These are phyloP conservation scores for Haplosporangium sp. DNA, from an alignment of 371 early-diverging fungal species.

Conservation along the genomic window DNA sequence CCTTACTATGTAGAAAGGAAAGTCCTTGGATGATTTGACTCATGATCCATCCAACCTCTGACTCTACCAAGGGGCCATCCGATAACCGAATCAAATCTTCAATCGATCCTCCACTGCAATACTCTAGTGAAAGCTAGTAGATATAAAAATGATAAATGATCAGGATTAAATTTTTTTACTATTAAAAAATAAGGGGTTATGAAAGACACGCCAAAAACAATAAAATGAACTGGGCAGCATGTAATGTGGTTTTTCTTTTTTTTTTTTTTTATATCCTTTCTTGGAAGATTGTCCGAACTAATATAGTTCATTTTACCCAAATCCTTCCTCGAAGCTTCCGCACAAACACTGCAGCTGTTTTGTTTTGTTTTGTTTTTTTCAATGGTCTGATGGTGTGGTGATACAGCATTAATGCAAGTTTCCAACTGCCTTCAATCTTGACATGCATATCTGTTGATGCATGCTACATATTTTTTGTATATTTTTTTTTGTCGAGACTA, in stretches of 20 bases:
- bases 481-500: neutral
- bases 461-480: neutral
- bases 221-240: neutral
- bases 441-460: neutral
- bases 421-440: neutral
- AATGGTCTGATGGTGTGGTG: neutral
- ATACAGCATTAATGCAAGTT: neutral
- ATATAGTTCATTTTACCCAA: neutral
- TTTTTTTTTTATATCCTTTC: neutral
- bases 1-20: slow-evolving; percentile 75
- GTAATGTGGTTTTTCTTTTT: neutral
- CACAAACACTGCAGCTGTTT: no score
- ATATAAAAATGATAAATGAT: neutral
- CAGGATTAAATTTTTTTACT: neutral
- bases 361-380: no score
- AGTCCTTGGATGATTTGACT: slow-evolving; percentile 72
- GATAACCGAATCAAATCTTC: slow-evolving; percentile 64
- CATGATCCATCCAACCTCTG: slow-evolving; percentile 69
- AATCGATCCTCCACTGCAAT: slow-evolving; percentile 71
- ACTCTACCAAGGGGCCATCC: slow-evolving; percentile 62
- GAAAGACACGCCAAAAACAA: no score
- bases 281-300: neutral
- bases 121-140: slow-evolving; percentile 71
- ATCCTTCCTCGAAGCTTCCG: no score
- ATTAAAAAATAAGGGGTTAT: neutral